Base-by-base conservation (phyloP, 805 yeast genomes). In the Candida morakotiae region DNA sequence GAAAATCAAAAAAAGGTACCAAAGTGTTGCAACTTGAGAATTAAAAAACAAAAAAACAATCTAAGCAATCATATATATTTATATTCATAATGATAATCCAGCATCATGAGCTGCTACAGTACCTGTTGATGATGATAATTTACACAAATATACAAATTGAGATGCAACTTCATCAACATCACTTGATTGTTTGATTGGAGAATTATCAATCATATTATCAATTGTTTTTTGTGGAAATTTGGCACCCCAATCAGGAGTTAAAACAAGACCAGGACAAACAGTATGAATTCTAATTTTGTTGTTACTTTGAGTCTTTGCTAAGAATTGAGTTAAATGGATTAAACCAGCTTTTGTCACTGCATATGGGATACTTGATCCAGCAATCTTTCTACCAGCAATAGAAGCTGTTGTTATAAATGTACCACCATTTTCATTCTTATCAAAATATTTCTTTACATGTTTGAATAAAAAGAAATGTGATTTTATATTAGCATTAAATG, bases 291-390 rank as follows among this genome's bases (percentile, higher is more conserved):
- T 43, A 19, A 51, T 47, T 17, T 41, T 42, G 4, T 52, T 45
- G 9, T 53, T 53, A 9, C 19, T 16, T 34, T 49, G 55, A 13
- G 52, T 37, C 35, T 47, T 49, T 15, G 55, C 53, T 30, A 51
- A 40, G 36, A 51, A 40, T 28, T 45, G 40, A 18, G 48, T 52
- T 35, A 51, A 41, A 25, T 51, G 55, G 34, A 51, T 49, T 27
- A 51, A 38, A 11, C 43, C 55, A 7, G 54, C 54, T 33, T 51
- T 51, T 38, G 48, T 49, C 17, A 58, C 66, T 6, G 64, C 53
- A 44, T 64, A 64, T 9, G 71, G 64, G 31, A 47, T 62, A 55
- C 51, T 53, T 15, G 55, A 49, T 9, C 57, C 61, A 44, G 40
- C 55, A 46, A 29, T 45, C 18, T 42, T 43, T 25, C 57, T 35